These are phyloP conservation scores for Pachyrhizus erosus DNA, from an alignment of 306 rosid genomes.

Conservation along the genomic window DNA sequence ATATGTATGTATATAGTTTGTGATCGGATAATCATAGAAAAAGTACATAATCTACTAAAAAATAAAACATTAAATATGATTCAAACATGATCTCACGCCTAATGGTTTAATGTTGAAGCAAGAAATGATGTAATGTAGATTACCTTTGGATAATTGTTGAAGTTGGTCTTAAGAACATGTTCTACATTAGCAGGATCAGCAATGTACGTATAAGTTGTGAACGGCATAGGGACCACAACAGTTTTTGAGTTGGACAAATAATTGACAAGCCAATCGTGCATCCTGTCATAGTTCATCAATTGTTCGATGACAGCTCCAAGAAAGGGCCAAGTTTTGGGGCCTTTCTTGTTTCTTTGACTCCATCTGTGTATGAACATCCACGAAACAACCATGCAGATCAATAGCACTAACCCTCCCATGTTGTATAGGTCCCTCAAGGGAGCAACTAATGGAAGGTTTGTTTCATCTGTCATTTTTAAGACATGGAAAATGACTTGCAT, in stretches of 20 bases:
- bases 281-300: conserved; percentile 70
- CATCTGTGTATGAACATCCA: conserved; percentile 77
- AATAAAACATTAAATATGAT: neutral
- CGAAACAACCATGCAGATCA: conserved; percentile 52
- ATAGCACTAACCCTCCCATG: conserved; percentile 51
- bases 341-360: conserved; percentile 72
- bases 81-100: neutral
- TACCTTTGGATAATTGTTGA: conserved; percentile 87
- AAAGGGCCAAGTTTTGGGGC: conserved; percentile 92
- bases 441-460: conserved; percentile 8
- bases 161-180: conserved; percentile 89
- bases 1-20: no score
- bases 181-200: conserved; percentile 92
- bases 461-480: conserved; percentile 46
- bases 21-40: neutral
- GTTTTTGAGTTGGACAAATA: conserved; percentile 68
- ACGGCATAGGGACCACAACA: conserved; percentile 90
- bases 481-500: neutral
- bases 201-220: conserved; percentile 85
- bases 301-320: conserved; percentile 90
- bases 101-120: neutral
- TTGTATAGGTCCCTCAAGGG: conserved; percentile 34
- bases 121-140: neutral
- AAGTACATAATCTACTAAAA: neutral
- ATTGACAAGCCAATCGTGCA: conserved; percentile 88